phyloP scores from a whole-genome alignment of 176 grass and related monocot genomes.

The Rhynchospora tenuis region DNA sequence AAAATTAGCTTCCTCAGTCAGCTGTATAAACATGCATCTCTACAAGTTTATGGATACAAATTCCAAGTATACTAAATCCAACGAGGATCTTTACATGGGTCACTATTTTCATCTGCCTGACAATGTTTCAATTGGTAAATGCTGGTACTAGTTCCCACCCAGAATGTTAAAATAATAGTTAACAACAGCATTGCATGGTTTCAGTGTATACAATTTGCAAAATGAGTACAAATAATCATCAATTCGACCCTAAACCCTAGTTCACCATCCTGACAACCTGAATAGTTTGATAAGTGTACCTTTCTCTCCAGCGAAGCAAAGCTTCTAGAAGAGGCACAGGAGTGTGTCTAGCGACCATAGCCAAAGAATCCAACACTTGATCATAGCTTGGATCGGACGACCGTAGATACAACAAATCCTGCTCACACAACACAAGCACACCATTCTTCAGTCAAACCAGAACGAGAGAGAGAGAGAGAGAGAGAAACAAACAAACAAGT shows the following conservation, averaged over 20 bases:
- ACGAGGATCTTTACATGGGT: background rate
- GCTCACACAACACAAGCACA: conserved; percentile 19
- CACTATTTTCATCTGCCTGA: background rate
- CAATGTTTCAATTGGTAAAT: background rate
- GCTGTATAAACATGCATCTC: background rate
- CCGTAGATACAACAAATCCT: conserved; percentile 91
- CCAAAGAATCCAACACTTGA: conserved; percentile 94
- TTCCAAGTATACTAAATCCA: background rate
- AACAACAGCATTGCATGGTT: background rate
- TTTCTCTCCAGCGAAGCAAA: conserved; percentile 98
- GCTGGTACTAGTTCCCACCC: background rate
- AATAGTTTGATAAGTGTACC: conserved; percentile 28
- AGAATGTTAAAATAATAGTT: background rate
- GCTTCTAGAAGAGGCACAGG: conserved; percentile 96
- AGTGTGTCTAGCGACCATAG: conserved; percentile 95
- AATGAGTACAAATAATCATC: background rate
- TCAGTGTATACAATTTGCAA: conserved; percentile 2
- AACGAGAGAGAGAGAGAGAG: background rate
- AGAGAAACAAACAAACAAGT: no score
- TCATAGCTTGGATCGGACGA: conserved; percentile 95
- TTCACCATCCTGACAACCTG: background rate
- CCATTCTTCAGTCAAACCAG: background rate
- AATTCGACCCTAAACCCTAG: background rate
- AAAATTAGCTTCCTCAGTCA: conserved; percentile 13
- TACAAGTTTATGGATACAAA: background rate